phyloP scores from a whole-genome alignment of 768 basidiomycete species.

The Tylopilus felleus region DNA sequence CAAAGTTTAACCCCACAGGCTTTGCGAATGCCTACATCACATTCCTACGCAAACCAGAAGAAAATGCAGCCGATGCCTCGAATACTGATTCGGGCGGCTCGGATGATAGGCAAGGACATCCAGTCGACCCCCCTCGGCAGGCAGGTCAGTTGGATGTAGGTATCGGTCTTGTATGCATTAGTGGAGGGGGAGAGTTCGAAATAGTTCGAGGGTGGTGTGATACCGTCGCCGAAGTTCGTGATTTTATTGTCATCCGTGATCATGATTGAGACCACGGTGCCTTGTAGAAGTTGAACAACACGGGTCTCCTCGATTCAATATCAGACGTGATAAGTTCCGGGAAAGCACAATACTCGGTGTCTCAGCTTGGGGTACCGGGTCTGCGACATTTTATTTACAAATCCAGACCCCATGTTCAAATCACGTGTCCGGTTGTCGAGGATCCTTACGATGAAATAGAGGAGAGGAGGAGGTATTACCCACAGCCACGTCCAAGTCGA shows the following conservation, averaged over 20 bases:
- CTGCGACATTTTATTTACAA: conserved; percentile 95
- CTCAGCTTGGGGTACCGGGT: conserved; percentile 82
- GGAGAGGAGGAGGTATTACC: conserved; percentile 56
- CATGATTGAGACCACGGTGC: neutral
- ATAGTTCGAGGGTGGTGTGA: conserved; percentile 77
- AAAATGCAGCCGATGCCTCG: conserved; percentile 4
- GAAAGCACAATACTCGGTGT: conserved; percentile 62
- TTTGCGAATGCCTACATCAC: conserved; percentile 92
- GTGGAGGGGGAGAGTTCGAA: conserved; percentile 81
- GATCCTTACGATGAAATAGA: conserved; percentile 70
- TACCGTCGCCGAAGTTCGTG: conserved; percentile 53
- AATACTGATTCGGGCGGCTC: neutral
- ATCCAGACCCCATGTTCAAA: conserved; percentile 82
- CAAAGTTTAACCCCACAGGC: conserved; percentile 84
- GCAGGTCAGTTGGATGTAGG: conserved; percentile 30
- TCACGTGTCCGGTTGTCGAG: conserved; percentile 83
- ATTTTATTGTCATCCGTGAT: neutral
- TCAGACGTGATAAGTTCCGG: conserved; percentile 44
- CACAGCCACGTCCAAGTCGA: neutral
- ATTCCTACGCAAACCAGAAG: conserved; percentile 50
- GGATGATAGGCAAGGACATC: conserved; percentile 4
- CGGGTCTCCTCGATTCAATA: conserved; percentile 54
- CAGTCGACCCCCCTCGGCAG: conserved; percentile 3
- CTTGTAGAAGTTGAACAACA: conserved; percentile 59
- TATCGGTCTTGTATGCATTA: conserved; percentile 76